A percentile compares a stretch with the other conserved stretches of the same genome.
Evolutionary conservation across 1,139 yeast species (phyloP).

Genomic region (Diutina siamensis): DNA sequence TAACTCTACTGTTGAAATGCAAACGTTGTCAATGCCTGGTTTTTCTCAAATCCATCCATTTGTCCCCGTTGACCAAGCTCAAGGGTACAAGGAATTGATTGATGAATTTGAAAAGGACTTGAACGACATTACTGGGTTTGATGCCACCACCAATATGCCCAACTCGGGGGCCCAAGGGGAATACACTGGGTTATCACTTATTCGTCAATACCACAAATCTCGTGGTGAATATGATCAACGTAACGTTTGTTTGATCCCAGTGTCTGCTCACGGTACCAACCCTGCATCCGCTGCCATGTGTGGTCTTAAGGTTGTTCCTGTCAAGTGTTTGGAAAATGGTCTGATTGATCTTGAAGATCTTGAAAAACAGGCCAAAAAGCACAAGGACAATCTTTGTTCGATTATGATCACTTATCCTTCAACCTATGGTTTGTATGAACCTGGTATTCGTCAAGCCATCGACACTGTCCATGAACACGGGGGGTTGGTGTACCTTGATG

Average conservation of each 20-base stretch:
- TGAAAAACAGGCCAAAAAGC: slow-evolving; percentile 57
- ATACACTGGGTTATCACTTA: slow-evolving; percentile 85
- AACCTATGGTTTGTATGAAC: slow-evolving; percentile 92
- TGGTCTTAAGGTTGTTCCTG: slow-evolving; percentile 86
- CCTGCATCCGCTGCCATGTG: slow-evolving; percentile 99
- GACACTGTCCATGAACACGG: slow-evolving; percentile 75
- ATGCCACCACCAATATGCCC: slow-evolving; percentile 87
- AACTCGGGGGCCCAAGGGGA: slow-evolving; percentile 99
- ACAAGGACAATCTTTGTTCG: slow-evolving; percentile 67
- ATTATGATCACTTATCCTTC: slow-evolving; percentile 97
- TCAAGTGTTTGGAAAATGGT: slow-evolving; percentile 77
- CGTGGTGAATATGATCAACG: slow-evolving; percentile 59
- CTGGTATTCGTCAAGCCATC: slow-evolving; percentile 76
- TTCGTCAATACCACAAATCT: slow-evolving; percentile 63
- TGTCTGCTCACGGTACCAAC: slow-evolving; percentile 95
- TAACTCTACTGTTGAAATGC: slow-evolving; percentile 92
- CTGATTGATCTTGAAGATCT: slow-evolving; percentile 75
- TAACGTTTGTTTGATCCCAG: slow-evolving; percentile 87
- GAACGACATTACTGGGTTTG: slow-evolving; percentile 91
- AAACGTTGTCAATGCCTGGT: slow-evolving; percentile 90
- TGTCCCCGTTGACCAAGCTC: slow-evolving; percentile 78
- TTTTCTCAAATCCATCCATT: slow-evolving; percentile 85
- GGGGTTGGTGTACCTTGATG: slow-evolving; percentile 95
- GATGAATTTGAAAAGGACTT: slow-evolving; percentile 72
- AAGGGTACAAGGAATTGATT: slow-evolving; percentile 70